Evolutionary conservation across 306 rosid genomes (phyloP).

Genomic region (Citrullus colocynthis): DNA sequence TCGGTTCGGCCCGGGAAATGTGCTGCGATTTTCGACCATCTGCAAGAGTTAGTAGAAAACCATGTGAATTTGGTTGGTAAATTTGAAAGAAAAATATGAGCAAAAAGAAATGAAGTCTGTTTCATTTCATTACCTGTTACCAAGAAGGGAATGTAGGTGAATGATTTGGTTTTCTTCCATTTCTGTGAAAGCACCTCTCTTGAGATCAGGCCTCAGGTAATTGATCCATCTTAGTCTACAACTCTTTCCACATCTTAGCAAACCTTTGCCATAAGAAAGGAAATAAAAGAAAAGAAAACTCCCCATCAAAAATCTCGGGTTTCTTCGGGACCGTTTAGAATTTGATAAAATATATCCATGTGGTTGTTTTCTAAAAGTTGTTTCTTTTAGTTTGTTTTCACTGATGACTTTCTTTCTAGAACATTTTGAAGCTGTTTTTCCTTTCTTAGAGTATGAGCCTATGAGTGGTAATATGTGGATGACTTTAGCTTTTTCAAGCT

Average conservation of each 20-base stretch:
- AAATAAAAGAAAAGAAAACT: neutral
- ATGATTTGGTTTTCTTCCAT: slow-evolving; percentile 80
- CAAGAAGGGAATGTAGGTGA: slow-evolving; percentile 72
- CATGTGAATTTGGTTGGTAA: neutral
- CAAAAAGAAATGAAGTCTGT: neutral
- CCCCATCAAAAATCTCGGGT: neutral
- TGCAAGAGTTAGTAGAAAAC: slow-evolving; percentile 11
- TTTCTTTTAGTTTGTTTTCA: neutral
- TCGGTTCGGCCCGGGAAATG: slow-evolving; percentile 93
- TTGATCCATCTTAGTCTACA: slow-evolving; percentile 97
- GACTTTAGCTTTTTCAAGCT: neutral
- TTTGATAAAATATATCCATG: neutral
- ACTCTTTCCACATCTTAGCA: slow-evolving; percentile 91
- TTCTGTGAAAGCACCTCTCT: slow-evolving; percentile 86
- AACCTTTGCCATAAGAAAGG: slow-evolving; percentile 31
- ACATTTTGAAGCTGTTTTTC: neutral
- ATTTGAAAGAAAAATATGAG: neutral
- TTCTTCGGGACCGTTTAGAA: neutral
- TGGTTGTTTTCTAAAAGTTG: neutral
- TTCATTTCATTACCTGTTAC: slow-evolving; percentile 56
- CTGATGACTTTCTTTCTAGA: neutral
- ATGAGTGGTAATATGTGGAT: neutral
- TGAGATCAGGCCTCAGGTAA: slow-evolving; percentile 91
- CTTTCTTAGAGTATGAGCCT: neutral
- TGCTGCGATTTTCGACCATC: slow-evolving; percentile 97